Evolutionary conservation across 1,139 yeast species (phyloP).

Genomic region (Nadsonia starkeyi-henricii): DNA sequence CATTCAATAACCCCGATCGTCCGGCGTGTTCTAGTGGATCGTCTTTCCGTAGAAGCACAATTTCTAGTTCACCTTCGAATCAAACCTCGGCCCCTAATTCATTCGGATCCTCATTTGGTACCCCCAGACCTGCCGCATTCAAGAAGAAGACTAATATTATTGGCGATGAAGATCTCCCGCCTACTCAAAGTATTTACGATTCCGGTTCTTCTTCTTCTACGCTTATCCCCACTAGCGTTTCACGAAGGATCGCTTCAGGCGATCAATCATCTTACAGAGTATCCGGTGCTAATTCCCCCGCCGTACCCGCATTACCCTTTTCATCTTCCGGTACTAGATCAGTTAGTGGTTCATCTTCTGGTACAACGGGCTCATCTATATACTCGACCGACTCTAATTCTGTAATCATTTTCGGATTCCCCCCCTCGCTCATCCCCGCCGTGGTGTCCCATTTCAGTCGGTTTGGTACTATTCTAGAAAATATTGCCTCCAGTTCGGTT

Average conservation of each 20-base stretch:
- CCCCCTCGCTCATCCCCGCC: conserved; percentile 53
- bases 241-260: conserved; percentile 2
- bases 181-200: conserved; percentile 24
- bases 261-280: too few relatives aligned
- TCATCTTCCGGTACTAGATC: conserved; percentile 5
- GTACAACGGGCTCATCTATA: conserved; percentile 5
- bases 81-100: conserved; percentile 9
- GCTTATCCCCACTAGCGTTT: conserved; percentile 2
- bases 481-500: conserved; percentile 31
- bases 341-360: too few relatives aligned
- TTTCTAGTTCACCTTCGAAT: not conserved
- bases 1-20: conserved; percentile 12
- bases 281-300: not conserved
- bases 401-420: conserved; percentile 78
- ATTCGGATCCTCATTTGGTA: conserved; percentile 14
- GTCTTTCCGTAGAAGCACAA: not conserved
- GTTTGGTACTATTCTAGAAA: conserved; percentile 71
- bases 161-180: conserved; percentile 24
- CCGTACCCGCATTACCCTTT: not conserved
- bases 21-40: not conserved
- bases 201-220: too few relatives aligned
- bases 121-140: conserved; percentile 19
- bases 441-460: conserved; percentile 65
- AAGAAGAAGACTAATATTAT: conserved; percentile 11
- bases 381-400: conserved; percentile 31